Conservation (phyloP, 2,329 filamentous ascomycete genomes). For the Didymella keratinophila region DNA sequence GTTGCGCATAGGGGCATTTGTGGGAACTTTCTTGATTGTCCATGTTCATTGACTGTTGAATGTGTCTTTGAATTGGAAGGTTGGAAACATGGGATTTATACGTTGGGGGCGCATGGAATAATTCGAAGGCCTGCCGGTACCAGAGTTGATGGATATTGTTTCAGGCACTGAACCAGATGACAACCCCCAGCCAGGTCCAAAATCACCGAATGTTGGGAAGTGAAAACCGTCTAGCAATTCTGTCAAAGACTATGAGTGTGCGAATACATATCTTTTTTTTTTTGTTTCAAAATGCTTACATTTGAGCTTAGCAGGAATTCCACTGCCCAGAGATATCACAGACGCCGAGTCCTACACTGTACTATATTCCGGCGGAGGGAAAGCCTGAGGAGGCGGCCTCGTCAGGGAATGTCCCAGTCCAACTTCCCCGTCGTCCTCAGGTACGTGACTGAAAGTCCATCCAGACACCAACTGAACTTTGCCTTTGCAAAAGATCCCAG, state of each 20-base stretch:
- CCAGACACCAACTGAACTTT: slow-evolving; percentile 31
- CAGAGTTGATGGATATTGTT: neutral
- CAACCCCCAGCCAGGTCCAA: neutral
- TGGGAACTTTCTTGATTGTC: neutral
- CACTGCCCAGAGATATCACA: neutral
- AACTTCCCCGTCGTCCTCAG: neutral
- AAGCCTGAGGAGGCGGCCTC: slow-evolving; percentile 13
- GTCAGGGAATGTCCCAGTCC: neutral
- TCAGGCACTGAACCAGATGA: neutral
- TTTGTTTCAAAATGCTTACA: neutral
- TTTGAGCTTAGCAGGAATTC: neutral
- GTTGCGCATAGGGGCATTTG: neutral
- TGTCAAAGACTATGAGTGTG: neutral
- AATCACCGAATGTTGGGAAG: neutral
- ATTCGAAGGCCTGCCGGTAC: neutral
- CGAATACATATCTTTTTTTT: neutral
- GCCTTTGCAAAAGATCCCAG: slow-evolving; percentile 24
- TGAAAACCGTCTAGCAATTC: neutral
- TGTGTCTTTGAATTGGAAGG: neutral
- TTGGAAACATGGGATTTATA: neutral
- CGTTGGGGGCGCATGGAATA: neutral
- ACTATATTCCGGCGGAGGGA: slow-evolving; percentile 18
- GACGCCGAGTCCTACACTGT: neutral
- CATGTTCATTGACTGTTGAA: neutral
- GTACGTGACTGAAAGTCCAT: slow-evolving; percentile 14